Evolutionary conservation across 768 basidiomycete species (phyloP), one percentile per base, ranked within the genome.

Genomic region (Russula griseocarnosa): DNA sequence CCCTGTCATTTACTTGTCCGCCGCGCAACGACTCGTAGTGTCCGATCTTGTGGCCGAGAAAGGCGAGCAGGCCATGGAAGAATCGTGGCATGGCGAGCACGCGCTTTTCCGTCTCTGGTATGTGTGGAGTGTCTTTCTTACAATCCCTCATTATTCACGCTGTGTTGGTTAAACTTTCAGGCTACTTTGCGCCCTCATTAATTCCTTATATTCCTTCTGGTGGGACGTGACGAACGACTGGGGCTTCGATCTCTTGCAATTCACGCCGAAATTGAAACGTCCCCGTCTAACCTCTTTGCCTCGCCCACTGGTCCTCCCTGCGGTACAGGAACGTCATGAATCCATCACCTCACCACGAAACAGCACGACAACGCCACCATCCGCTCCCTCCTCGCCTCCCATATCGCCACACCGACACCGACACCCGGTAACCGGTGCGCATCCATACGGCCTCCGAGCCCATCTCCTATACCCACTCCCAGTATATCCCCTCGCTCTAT

Each of bases 181-280:
- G 94, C 74, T 98, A 18, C 74, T 97, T 51, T 83, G 87, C 11
- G 94, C 92, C 26, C 81, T 83, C 40, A 73, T 96, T 70, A 98
- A 98, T 75, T 96, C 95, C 3, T 73, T 90, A 34, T 99, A 93
- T 75, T 95, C 94, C 3, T 98, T 96, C 74, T 99, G 94, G 92
- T 99, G 97, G 97, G 97, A 98, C 75, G 82, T 98, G 49, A 94
- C 92, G 54, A 92, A 96, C 73, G 97, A 99, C 73, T 99, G 96
- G 95, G 97, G 97, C 6, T 79, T 99, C 60, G 83, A 86, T 51
- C 76, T 98, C 49, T 77, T 98, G 63, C 80, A 80, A 58, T 62
- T 58, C 51, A 53, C 30, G 24, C 52, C 38, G 26, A 38, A 44
- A 18, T 20, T 32, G 14, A 67, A 68, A 26, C 66, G 65, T 66